These are phyloP conservation scores for Stygiomarasmius scandens DNA, from an alignment of 1,284 basidiomycete genomes.

Conservation along the genomic window DNA sequence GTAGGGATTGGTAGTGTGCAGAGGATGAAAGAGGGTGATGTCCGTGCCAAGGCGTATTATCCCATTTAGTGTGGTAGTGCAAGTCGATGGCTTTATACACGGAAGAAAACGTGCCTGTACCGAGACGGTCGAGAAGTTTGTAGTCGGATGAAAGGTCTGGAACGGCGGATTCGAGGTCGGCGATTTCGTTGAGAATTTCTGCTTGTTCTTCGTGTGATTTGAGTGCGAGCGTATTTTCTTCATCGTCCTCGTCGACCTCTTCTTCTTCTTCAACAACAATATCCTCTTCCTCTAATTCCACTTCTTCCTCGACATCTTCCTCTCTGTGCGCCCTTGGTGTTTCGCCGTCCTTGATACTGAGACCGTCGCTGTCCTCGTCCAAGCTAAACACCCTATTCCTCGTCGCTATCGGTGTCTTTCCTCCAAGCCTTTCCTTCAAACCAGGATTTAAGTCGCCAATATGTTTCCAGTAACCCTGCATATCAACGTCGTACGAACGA, in stretches of 20 bases:
- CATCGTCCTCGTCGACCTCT: slow-evolving; percentile 43
- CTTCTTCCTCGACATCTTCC: slow-evolving; percentile 34
- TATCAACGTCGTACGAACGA: slow-evolving; percentile 42
- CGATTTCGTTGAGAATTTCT: slow-evolving; percentile 80
- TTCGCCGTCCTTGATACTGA: slow-evolving; percentile 20
- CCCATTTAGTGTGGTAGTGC: slow-evolving; percentile 73
- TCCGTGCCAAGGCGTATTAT: slow-evolving; percentile 83
- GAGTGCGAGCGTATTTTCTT: slow-evolving; percentile 56
- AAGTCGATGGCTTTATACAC: slow-evolving; percentile 97
- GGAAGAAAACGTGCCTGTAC: slow-evolving; percentile 97
- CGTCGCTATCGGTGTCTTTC: slow-evolving; percentile 2
- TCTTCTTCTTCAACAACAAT: slow-evolving; percentile 20
- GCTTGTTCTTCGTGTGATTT: slow-evolving; percentile 71
- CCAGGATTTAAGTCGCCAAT: slow-evolving; percentile 44
- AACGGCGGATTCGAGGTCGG: slow-evolving; percentile 60
- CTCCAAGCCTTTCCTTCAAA: slow-evolving; percentile 19
- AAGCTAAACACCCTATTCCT: slow-evolving; percentile 23
- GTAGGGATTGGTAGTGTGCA: slow-evolving; percentile 58
- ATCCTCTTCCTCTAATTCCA: slow-evolving; percentile 33
- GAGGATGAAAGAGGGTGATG: slow-evolving; percentile 61
- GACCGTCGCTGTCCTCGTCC: slow-evolving; percentile 51
- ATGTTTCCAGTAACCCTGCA: slow-evolving; percentile 56
- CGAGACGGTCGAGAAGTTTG: slow-evolving; percentile 86
- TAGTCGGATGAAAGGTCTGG: slow-evolving; percentile 73
- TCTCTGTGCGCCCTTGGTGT: slow-evolving; percentile 33